Conservation (phyloP, 2,329 filamentous ascomycete species). For the Dissoconium aciculare region DNA sequence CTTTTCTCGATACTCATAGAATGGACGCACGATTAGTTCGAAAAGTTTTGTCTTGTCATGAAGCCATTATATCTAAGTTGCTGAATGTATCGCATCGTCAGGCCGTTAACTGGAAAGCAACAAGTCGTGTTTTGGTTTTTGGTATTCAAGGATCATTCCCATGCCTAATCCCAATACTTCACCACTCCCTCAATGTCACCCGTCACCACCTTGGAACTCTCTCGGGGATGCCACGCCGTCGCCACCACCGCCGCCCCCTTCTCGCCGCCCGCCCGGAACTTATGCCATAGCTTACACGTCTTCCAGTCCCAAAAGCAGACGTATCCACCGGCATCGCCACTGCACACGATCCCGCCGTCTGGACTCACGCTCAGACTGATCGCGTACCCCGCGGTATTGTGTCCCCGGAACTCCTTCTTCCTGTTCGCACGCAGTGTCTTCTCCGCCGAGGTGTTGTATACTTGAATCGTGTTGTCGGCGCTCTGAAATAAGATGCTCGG, state of each 20-base stretch:
- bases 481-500: slow-evolving; percentile 92
- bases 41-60: no score
- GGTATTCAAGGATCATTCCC: no score
- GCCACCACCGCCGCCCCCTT: slow-evolving; percentile 63
- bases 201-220: slow-evolving; percentile 84
- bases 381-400: slow-evolving; percentile 88
- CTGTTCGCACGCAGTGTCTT: slow-evolving; percentile 87
- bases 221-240: slow-evolving; percentile 92
- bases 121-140: no score
- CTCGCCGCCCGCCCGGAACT: slow-evolving; percentile 63
- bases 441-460: slow-evolving; percentile 77
- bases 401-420: slow-evolving; percentile 90
- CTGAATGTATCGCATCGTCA: no score
- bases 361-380: slow-evolving; percentile 80
- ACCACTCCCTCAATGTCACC: slow-evolving; percentile 81
- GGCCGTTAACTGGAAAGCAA: no score
- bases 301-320: slow-evolving; percentile 99
- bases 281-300: slow-evolving; percentile 98
- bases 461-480: slow-evolving; percentile 90
- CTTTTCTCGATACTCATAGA: no score
- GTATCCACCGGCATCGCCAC: slow-evolving; percentile 75
- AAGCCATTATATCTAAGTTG: no score
- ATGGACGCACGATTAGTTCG: no score
- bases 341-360: slow-evolving; percentile 80
- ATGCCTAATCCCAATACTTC: slow-evolving; percentile 77